phyloP scores from a whole-genome alignment of 225 moss, liverwort and hornwort genomes.

The Pseudisothecium myosuroides region DNA sequence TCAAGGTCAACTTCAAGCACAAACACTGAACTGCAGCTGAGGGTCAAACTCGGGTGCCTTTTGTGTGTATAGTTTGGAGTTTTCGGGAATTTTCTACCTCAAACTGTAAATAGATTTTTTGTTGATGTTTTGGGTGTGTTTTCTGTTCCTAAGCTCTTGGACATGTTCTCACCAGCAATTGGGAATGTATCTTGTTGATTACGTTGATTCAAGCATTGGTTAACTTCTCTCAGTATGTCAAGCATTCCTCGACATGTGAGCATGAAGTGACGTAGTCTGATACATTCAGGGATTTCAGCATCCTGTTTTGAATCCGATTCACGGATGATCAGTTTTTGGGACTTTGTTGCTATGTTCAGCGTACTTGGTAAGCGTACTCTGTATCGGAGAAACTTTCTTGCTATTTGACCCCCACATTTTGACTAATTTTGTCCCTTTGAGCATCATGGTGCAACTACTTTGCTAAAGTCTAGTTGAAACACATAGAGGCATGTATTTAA shows the following conservation, averaged over 20 bases:
- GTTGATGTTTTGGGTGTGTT: background rate
- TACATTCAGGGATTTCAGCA: background rate
- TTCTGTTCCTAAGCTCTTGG: background rate
- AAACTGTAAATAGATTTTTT: background rate
- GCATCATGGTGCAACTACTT: background rate
- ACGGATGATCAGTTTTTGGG: background rate
- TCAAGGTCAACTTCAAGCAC: slow-evolving; percentile 87
- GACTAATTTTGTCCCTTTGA: background rate
- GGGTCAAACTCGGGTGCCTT: background rate
- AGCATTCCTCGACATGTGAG: background rate
- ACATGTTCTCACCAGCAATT: background rate
- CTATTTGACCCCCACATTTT: background rate
- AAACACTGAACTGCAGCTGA: slow-evolving; percentile 18
- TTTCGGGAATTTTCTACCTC: background rate
- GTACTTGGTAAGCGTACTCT: background rate
- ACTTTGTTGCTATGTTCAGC: background rate
- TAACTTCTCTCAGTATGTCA: background rate
- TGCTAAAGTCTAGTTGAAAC: too few relatives aligned
- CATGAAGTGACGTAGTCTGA: background rate
- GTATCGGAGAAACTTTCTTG: background rate
- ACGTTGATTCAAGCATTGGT: background rate
- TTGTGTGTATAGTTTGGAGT: background rate
- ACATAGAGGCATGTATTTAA: background rate
- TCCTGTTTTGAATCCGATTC: background rate
- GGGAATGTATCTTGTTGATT: background rate